Evolutionary conservation across 495 filamentous ascomycete genomes (phyloP).

Genomic region (Xylaria intraflava): DNA sequence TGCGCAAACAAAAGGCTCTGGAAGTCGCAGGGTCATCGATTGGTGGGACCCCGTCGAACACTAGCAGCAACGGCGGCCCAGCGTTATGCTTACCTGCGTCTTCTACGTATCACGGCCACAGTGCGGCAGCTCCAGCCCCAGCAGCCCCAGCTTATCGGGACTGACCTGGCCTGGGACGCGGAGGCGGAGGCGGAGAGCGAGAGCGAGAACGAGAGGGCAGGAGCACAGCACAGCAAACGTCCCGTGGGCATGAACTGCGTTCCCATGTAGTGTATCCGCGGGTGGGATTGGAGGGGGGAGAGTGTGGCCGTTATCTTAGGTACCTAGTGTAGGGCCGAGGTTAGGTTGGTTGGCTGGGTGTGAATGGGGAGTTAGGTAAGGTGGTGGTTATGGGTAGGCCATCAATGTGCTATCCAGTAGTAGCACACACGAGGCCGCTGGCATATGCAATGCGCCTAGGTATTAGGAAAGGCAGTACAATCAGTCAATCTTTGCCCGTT

Average conservation of each 20-base stretch:
- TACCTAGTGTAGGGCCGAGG: too few species aligned
- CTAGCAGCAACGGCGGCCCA: conserved; percentile 19
- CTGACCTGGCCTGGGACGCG: too few species aligned
- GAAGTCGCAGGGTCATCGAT: conserved; percentile 13
- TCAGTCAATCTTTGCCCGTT: conserved; percentile 5
- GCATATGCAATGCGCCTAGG: conserved; percentile 12
- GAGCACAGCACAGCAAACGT: conserved; percentile 13
- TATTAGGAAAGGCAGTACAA: background rate
- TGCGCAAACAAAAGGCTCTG: conserved; percentile 10
- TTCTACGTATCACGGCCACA: conserved; percentile 23
- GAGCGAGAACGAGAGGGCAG: too few species aligned
- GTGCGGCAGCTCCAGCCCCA: conserved; percentile 30
- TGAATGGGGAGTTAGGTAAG: too few species aligned
- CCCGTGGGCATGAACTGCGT: conserved; percentile 22
- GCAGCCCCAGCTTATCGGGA: conserved; percentile 23
- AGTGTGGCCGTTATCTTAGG: too few species aligned
- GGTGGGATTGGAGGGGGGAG: conserved; percentile 5
- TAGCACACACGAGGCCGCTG: conserved; percentile 3
- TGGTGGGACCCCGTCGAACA: conserved; percentile 15
- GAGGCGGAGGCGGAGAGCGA: conserved; percentile 3
- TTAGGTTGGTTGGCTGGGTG: background rate
- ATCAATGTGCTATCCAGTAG: too few species aligned
- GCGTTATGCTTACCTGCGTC: conserved; percentile 15
- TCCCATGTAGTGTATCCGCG: background rate
- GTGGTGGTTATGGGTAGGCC: conserved; percentile 4